A percentile compares a stretch with the other conserved stretches of the same genome.
Conservation (phyloP, 306 rosid genomes). For the Sesbania bispinosa region DNA sequence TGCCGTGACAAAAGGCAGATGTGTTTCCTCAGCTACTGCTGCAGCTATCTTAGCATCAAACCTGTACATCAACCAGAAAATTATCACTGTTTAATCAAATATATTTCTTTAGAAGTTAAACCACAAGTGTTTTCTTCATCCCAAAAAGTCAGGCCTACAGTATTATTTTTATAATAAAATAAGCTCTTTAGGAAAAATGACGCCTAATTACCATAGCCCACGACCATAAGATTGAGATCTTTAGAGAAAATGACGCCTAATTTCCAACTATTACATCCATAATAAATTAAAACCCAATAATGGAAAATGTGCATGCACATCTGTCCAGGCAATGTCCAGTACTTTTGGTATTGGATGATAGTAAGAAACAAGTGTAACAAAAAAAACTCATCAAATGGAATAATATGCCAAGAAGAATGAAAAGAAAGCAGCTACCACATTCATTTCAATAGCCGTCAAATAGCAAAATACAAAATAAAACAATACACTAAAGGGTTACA, state of each 20-base stretch:
- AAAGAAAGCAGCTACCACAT: slow-evolving; percentile 3
- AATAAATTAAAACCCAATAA: neutral
- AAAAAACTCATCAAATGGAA: slow-evolving; percentile 14
- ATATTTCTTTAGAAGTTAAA: neutral
- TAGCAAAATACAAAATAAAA: neutral
- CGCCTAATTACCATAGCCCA: neutral
- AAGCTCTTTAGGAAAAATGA: neutral
- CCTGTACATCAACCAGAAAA: slow-evolving; percentile 42
- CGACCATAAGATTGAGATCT: no score
- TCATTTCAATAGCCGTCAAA: neutral
- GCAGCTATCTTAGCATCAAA: slow-evolving; percentile 93
- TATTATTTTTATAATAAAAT: neutral
- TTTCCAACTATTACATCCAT: neutral
- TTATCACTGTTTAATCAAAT: slow-evolving; percentile 6
- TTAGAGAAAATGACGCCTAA: neutral
- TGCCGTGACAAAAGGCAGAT: slow-evolving; percentile 83
- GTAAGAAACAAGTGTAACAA: neutral
- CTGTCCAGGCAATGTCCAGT: neutral
- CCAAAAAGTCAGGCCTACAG: neutral
- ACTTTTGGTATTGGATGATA: neutral
- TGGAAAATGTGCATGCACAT: neutral
- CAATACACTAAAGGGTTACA: neutral
- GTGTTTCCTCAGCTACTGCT: slow-evolving; percentile 93
- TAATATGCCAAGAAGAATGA: slow-evolving; percentile 5
- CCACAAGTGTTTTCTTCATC: neutral